These are phyloP conservation scores for Hypsizygus ulmarius DNA, from an alignment of 1,284 basidiomycete genomes.

Conservation along the genomic window DNA sequence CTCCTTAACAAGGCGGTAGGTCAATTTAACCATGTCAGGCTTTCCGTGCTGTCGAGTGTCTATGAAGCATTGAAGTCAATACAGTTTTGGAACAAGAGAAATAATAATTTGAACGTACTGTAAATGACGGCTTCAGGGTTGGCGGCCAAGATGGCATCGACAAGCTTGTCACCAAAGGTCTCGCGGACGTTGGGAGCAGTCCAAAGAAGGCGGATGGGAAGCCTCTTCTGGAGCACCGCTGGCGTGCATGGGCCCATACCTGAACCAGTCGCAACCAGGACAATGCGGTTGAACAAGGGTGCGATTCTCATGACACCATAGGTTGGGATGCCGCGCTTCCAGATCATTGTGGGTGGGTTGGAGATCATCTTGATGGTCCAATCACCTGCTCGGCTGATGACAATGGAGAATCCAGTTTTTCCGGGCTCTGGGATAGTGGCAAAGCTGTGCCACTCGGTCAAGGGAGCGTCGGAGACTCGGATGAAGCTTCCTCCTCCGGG, in stretches of 20 bases:
- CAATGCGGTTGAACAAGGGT: constrained; percentile 53
- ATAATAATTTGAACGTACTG: constrained; percentile 13
- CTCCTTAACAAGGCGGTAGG: constrained; percentile 52
- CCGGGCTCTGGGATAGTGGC: constrained; percentile 53
- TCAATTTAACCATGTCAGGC: constrained; percentile 41
- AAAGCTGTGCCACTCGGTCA: constrained; percentile 63
- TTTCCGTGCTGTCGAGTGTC: constrained; percentile 47
- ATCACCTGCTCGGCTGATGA: constrained; percentile 58
- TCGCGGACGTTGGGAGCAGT: constrained; percentile 57
- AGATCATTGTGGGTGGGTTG: constrained; percentile 52
- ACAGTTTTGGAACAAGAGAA: background rate
- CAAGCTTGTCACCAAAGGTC: constrained; percentile 57
- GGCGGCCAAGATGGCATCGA: constrained; percentile 48
- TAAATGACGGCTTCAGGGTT: constrained; percentile 55
- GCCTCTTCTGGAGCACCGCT: constrained; percentile 47
- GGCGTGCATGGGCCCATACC: constrained; percentile 62
- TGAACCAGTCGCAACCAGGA: constrained; percentile 60
- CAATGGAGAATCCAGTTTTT: constrained; percentile 52
- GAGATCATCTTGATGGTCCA: constrained; percentile 54
- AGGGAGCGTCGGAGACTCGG: constrained; percentile 52
- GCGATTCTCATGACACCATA: constrained; percentile 57
- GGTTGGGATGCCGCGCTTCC: constrained; percentile 55
- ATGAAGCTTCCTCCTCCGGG: constrained; percentile 55
- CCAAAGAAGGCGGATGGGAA: constrained; percentile 57
- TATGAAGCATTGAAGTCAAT: constrained; percentile 15